Evolutionary conservation across 805 yeast genomes (phyloP).

Genomic region (Wickerhamomyces hampshirensis): DNA sequence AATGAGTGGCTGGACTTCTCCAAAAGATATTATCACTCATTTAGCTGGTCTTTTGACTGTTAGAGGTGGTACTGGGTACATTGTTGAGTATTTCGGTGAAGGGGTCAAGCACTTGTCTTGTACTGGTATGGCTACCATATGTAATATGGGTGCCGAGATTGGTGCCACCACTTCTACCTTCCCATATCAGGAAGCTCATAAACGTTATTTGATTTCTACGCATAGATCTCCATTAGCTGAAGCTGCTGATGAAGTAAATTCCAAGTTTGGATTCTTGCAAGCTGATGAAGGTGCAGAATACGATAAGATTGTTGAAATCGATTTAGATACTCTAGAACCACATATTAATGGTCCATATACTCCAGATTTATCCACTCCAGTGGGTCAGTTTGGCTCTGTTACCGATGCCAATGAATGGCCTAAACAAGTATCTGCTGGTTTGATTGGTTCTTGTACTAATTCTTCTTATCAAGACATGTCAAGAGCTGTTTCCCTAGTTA

Average conservation of each 20-base stretch:
- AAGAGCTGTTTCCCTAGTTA: slow-evolving; percentile 85
- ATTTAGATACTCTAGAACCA: slow-evolving; percentile 85
- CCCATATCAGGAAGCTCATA: slow-evolving; percentile 86
- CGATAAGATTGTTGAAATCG: slow-evolving; percentile 88
- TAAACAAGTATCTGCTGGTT: slow-evolving; percentile 77
- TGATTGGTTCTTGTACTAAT: slow-evolving; percentile 98
- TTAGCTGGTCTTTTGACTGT: slow-evolving; percentile 92
- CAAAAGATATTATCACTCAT: slow-evolving; percentile 92
- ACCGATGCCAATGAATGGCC: slow-evolving; percentile 84
- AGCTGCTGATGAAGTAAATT: slow-evolving; percentile 59
- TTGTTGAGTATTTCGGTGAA: slow-evolving; percentile 94
- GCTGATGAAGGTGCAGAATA: slow-evolving; percentile 90
- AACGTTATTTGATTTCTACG: slow-evolving; percentile 77
- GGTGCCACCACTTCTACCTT: slow-evolving; percentile 98
- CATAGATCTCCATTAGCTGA: slow-evolving; percentile 79
- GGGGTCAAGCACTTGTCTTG: slow-evolving; percentile 87
- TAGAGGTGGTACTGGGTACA: slow-evolving; percentile 96
- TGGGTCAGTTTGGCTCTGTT: slow-evolving; percentile 71
- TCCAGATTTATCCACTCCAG: slow-evolving; percentile 93
- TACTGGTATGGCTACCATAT: slow-evolving; percentile 99
- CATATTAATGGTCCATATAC: slow-evolving; percentile 97
- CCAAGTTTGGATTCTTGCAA: slow-evolving; percentile 56
- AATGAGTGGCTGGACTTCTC: slow-evolving; percentile 92
- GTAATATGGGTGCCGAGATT: slow-evolving; percentile 99
- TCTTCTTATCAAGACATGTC: slow-evolving; percentile 98